Evolutionary conservation across 495 filamentous ascomycete genomes (phyloP), one percentile per base, ranked within the genome.

Genomic region (Daldinia grandis): DNA sequence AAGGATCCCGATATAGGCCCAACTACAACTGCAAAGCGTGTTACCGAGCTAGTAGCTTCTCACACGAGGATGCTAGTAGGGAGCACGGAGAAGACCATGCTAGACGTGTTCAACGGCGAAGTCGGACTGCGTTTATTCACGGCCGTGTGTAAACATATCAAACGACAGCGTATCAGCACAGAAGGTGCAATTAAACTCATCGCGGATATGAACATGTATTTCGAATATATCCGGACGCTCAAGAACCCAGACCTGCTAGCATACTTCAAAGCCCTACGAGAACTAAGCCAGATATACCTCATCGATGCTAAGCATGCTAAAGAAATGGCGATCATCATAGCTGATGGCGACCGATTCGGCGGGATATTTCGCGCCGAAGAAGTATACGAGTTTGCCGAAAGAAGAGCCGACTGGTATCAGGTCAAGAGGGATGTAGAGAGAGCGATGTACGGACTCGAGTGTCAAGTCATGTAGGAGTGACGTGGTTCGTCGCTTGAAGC

Each of bases 71-170:
- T 99, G 91, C 85, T 99, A 2, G 85, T 90, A 2, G 95, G 95
- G 28, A 95, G 91, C 76, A 97, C 94, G 2, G 95, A 99, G 76
- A 98, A 98, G 81, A 94, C 91, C 74, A 94, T 97, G 83, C 88
- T 99, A 19, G 95, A 99, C 74, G 95, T 98, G 19, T 99, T 99
- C 83, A 97, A 97, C 78, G 94, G 97, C 81, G 95, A 99, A 81
- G 95, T 98, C 28, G 96, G 95, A 1, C 84, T 98, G 40, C 90
- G 96, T 17, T 86, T 98, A 17, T 98, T 98, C 79, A 87, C 90
- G 0, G 91, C 91, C 14, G 79, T 98, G 37, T 97, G 94, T 84
- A 98, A 99, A 78, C 96, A 99, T 80, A 86, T 99, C 59, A 98
- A 98, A 82, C 89, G 96, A 42, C 95, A 98, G 79, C 89, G 95